These are phyloP conservation scores for Puccinia hordei DNA, from an alignment of 1,284 basidiomycete genomes.

Conservation along the genomic window DNA sequence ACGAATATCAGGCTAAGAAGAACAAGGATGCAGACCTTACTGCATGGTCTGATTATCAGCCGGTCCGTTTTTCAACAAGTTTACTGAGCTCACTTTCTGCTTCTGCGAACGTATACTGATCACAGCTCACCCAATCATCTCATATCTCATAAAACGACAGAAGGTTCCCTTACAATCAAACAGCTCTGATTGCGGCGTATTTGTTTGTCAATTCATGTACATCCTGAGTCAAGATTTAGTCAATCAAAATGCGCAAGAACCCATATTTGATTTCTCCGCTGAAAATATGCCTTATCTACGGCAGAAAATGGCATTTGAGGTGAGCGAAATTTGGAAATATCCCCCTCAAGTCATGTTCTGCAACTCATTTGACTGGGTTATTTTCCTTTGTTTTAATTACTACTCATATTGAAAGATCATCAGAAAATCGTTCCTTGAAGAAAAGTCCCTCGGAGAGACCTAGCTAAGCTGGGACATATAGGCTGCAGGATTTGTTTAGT, in stretches of 20 bases:
- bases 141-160: constrained; percentile 12
- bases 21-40: constrained; percentile 54
- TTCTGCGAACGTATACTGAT: not conserved
- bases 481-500: too few species aligned
- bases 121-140: not conserved
- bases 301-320: constrained; percentile 19
- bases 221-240: constrained; percentile 55
- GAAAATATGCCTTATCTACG: constrained; percentile 31
- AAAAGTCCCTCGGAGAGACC: not conserved
- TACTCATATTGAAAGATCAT: constrained; percentile 25
- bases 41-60: constrained; percentile 54
- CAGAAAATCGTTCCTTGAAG: constrained; percentile 1
- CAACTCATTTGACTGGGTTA: not conserved
- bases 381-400: not conserved
- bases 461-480: too few species aligned
- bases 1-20: constrained; percentile 57
- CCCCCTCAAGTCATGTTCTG: not conserved
- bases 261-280: constrained; percentile 30
- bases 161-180: constrained; percentile 57
- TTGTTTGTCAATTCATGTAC: constrained; percentile 57
- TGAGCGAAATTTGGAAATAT: not conserved
- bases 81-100: not conserved
- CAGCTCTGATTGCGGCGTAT: constrained; percentile 59
- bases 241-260: not conserved
- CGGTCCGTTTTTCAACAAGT: not conserved